Evolutionary conservation across 2,329 filamentous ascomycete genomes (phyloP), one percentile per base, ranked within the genome.

Genomic region (Monosporascus sp.): DNA sequence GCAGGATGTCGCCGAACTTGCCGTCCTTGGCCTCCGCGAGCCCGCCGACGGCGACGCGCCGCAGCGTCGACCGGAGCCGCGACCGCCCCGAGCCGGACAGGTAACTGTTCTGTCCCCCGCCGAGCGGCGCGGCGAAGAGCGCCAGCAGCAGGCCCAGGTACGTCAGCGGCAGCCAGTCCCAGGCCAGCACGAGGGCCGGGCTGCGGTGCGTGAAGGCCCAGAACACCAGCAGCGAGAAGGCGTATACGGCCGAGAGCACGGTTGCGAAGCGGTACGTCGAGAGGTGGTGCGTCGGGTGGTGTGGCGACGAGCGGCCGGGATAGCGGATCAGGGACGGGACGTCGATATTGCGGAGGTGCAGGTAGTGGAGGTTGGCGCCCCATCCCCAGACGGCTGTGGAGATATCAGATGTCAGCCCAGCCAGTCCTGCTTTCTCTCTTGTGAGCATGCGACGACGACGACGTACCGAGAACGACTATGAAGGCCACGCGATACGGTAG

Each of bases 1-100:
- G 82, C 54, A 99, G 74, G 50, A 97, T 88, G 67, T 99, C 94
- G 52, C 90, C 93, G 65, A 97, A 97, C 67, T 96, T 96, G 51
- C 93, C 91, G 70, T 97, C 89, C 61, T 89, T 83, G 1, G 89
- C 77, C 70, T 93, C 87, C 15, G 94, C 93, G 24, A 99, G 79
- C 0, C 93, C 92, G 24, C 94, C 94, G 44, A 97, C 75, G 62
- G 83, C 83, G 56, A 97, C 85, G 53, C 94, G 87, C 56, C 84
- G 84, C 45, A 97, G 75, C 0, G 85, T 93, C 11, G 81, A 73
- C 47, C 95, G 80, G 44, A 96, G 88, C 1, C 90, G 85, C 50
- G 82, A 80, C 43, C 92, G 86, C 2, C 92, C 92, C 41, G 79
- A 75, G 61, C 84, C 79, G 15, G 88, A 88, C 4, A 84, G 70